Evolutionary conservation across 331 rosid genomes (phyloP), one percentile per base, ranked within the genome.

Genomic region (Acacia pycnantha): DNA sequence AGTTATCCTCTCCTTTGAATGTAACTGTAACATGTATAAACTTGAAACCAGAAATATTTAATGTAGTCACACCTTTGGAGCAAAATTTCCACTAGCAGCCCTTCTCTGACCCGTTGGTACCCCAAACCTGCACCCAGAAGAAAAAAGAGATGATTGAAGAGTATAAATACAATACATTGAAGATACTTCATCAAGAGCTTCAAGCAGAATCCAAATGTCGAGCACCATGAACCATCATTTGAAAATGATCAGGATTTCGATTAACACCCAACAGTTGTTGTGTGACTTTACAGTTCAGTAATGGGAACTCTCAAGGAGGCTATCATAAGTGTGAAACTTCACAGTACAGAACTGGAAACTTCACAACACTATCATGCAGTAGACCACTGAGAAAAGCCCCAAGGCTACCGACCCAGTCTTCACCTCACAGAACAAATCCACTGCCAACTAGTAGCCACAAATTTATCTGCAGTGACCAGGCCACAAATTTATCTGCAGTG

Each of bases 61-160:
- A 71, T 33, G 18, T 3, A 4, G 27, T 4, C 75, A 76, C 73
- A 95, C 98, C 97, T 93, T 93, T 9, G 85, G 82, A 43, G 77
- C 80, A 35, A 84, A 90, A 75, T 77, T 86, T 85, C 89, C 88
- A 81, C 80, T 79, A 26, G 78, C 90, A 68, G 86, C 80, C 82
- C 87, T 85, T 84, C 91, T 91, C 77, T 87, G 98, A 79, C 62
- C 77, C 4, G 81, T 62, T 62, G 92, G 89, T 67, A 81, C 90
- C 35, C 82, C 92, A 48, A 78, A 83, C 91, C 99, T 95, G 94
- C 90, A 90, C 71, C 77, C 59, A 91, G 56, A 73, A 73, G 77
- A 31, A 50, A 73, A 76, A 53, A 50, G n/a, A 71, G 77, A 76
- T 79, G 70, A 81, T 77, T 84, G 87, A 84, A 40, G 70, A 46